Percentiles rank a stretch among this genome's conserved stretches.
Conservation (phyloP, 352 stramenopile species). For the Phytophthora syringae region DNA sequence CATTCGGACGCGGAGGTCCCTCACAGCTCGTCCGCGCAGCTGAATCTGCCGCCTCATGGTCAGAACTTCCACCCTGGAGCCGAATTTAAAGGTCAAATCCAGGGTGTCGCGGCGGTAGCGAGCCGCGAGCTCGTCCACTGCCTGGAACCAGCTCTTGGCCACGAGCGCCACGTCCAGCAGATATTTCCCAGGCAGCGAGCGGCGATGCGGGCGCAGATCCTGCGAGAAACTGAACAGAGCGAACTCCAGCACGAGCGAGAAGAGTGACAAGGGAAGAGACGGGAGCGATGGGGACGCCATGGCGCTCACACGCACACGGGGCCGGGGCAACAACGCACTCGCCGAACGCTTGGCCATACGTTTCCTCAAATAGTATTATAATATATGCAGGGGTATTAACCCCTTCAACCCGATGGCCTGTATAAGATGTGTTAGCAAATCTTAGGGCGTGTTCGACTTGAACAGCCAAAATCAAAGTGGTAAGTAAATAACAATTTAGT, state of each 20-base stretch:
- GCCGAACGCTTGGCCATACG: slow-evolving; percentile 19
- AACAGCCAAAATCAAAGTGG: too few species aligned
- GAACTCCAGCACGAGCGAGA: slow-evolving; percentile 44
- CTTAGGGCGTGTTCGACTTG: too few species aligned
- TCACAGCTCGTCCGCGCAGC: slow-evolving; percentile 35
- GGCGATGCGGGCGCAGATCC: slow-evolving; percentile 11
- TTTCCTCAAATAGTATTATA: too few species aligned
- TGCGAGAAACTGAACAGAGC: slow-evolving; percentile 24
- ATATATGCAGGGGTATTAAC: too few species aligned
- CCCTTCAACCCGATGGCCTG: too few species aligned
- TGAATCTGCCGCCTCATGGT: slow-evolving; percentile 19
- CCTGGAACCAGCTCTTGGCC: slow-evolving; percentile 37
- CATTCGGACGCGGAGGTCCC: slow-evolving; percentile 44
- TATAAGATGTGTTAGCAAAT: too few species aligned
- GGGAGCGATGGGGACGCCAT: slow-evolving; percentile 13
- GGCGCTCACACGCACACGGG: slow-evolving; percentile 1
- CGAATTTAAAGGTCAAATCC: slow-evolving; percentile 40
- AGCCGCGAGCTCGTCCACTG: slow-evolving; percentile 42
- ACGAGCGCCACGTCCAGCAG: slow-evolving; percentile 43
- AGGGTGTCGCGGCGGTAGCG: slow-evolving; percentile 30
- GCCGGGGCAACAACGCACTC: background rate
- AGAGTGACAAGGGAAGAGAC: slow-evolving; percentile 39
- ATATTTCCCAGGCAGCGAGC: slow-evolving; percentile 4
- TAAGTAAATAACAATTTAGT: too few species aligned
- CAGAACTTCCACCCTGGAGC: slow-evolving; percentile 35